Conservation (phyloP, 352 stramenopile species). For the Globisporangium alternatum region DNA sequence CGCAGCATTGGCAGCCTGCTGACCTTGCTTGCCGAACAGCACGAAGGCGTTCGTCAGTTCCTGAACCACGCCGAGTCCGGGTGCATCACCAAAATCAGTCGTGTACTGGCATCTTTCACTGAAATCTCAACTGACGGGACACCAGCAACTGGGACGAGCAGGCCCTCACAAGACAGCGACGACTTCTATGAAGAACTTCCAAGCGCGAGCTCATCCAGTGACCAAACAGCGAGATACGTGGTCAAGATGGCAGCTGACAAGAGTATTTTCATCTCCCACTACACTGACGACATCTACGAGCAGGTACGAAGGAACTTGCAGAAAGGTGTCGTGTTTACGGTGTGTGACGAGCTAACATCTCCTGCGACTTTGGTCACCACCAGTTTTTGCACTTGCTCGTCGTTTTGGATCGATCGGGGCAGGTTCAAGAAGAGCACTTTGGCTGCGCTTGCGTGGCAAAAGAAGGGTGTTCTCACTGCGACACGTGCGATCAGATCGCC, state of each 20-base stretch:
- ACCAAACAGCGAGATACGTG: constrained; percentile 5
- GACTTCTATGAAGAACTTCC: constrained; percentile 7
- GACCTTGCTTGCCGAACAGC: neutral
- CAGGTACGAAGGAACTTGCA: constrained; percentile 17
- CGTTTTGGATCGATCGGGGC: neutral
- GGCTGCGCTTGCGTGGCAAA: constrained; percentile 8
- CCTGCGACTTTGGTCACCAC: too few relatives aligned
- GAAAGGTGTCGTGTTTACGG: neutral
- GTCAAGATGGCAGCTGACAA: constrained; percentile 20
- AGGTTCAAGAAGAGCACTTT: constrained; percentile 10
- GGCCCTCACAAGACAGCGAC: neutral
- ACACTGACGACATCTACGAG: constrained; percentile 32
- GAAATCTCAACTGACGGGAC: constrained; percentile 8
- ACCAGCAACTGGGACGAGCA: neutral
- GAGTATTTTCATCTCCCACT: constrained; percentile 27
- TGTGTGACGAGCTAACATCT: neutral
- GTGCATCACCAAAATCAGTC: constrained; percentile 14
- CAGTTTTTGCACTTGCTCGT: constrained; percentile 14
- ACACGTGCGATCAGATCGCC: constrained; percentile 12
- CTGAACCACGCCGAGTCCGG: constrained; percentile 7
- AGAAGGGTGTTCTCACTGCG: constrained; percentile 9
- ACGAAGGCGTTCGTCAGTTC: constrained; percentile 17
- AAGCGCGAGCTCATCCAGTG: neutral
- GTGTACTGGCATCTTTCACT: constrained; percentile 15
- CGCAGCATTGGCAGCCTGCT: constrained; percentile 10